phyloP scores from a whole-genome alignment of 106 monocot genomes.

The Cymbidium sinense region DNA sequence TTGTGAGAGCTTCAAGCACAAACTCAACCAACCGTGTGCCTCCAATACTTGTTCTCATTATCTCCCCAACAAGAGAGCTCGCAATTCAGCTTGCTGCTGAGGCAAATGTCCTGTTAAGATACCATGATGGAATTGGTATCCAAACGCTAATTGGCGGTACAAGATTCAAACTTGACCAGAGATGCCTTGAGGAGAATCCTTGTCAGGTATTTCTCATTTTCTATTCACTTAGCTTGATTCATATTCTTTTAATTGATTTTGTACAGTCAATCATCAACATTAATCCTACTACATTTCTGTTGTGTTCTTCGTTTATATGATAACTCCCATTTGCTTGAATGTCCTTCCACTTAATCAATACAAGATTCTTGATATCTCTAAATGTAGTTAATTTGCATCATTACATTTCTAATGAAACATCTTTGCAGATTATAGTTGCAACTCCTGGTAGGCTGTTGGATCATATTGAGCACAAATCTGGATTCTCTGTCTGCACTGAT shows the following conservation, averaged over 20 bases:
- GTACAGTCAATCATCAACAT: not conserved
- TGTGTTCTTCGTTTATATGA: not conserved
- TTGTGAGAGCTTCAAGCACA: constrained; percentile 40
- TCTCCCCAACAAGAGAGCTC: constrained; percentile 92
- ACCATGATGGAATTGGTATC: constrained; percentile 70
- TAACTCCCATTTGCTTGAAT: not conserved
- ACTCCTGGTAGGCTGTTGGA: constrained; percentile 95
- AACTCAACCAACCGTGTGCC: constrained; percentile 33
- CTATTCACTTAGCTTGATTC: not conserved
- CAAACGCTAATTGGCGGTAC: constrained; percentile 91
- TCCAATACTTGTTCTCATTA: constrained; percentile 63
- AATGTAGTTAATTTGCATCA: not conserved
- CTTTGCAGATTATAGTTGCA: constrained; percentile 87
- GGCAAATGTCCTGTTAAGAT: constrained; percentile 68
- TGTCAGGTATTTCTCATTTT: constrained; percentile 59
- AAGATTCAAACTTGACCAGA: constrained; percentile 91
- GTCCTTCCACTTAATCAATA: not conserved
- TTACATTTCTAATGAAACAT: constrained; percentile 1
- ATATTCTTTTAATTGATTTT: not conserved
- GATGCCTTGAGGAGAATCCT: constrained; percentile 75
- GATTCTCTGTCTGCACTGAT: constrained; percentile 80
- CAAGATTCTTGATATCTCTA: not conserved
- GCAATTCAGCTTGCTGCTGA: constrained; percentile 94
- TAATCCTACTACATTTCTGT: not conserved
- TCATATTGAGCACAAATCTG: constrained; percentile 92